phyloP scores from a whole-genome alignment of 768 basidiomycete genomes.

The Rhizopogon salebrosus region DNA sequence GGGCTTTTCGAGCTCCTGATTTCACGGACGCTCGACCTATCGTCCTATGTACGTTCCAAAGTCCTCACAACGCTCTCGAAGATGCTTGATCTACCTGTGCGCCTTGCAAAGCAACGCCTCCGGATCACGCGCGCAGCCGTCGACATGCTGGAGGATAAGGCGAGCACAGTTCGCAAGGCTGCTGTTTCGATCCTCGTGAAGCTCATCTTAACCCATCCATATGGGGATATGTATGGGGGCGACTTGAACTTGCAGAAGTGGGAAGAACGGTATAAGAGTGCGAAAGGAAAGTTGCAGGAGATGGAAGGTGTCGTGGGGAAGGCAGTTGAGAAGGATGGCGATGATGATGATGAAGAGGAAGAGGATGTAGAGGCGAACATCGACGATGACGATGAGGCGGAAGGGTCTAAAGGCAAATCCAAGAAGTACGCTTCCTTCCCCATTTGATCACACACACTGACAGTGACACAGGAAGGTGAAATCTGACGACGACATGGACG shows the following conservation, averaged over 20 bases:
- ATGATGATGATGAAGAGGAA: conserved; percentile 31
- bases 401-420: conserved; percentile 15
- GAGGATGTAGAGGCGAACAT: no score
- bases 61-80: conserved; percentile 73
- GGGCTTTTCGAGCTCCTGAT: conserved; percentile 79
- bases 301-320: conserved; percentile 67
- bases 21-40: conserved; percentile 82
- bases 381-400: conserved; percentile 29
- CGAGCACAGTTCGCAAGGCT: conserved; percentile 78
- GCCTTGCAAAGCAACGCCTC: conserved; percentile 84
- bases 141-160: conserved; percentile 84
- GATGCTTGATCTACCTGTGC: conserved; percentile 69
- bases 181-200: conserved; percentile 72
- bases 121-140: conserved; percentile 73
- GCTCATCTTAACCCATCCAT: conserved; percentile 85
- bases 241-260: conserved; percentile 66
- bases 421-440: neutral
- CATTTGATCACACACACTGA: conserved; percentile 7
- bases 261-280: conserved; percentile 63
- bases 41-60: conserved; percentile 88
- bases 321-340: conserved; percentile 41
- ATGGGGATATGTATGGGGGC: conserved; percentile 79
- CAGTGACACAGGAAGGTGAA: conserved; percentile 16
- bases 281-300: conserved; percentile 60
- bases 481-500: conserved; percentile 51